Evolutionary conservation across 805 yeast species (phyloP).

Genomic region (Ogataea paraovalis): DNA sequence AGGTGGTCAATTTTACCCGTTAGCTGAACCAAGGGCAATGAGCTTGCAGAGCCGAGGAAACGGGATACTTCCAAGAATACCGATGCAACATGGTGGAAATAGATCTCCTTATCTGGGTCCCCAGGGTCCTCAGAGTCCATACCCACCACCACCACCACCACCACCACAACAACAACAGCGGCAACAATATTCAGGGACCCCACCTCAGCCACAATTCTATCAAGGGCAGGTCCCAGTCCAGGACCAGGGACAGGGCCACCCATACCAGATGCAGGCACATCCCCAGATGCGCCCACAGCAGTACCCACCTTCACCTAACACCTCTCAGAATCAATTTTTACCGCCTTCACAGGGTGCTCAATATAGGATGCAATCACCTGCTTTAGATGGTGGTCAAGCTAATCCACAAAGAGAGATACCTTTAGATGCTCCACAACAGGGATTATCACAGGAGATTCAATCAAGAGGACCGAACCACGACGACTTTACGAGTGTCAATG

Average conservation of each 20-base stretch:
- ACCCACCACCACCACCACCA: background rate
- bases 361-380: background rate
- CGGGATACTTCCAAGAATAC: background rate
- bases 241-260: background rate
- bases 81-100: background rate
- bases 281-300: constrained; percentile 9
- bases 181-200: no score
- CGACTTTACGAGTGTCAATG: background rate
- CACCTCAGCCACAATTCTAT: background rate
- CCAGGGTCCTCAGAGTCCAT: background rate
- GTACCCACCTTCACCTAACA: background rate
- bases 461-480: background rate
- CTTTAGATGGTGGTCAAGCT: background rate
- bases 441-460: background rate
- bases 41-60: background rate
- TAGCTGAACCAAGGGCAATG: background rate
- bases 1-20: constrained; percentile 2
- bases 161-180: background rate
- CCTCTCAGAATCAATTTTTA: background rate
- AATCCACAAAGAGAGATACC: background rate
- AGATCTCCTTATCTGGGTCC: background rate
- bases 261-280: background rate
- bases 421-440: background rate
- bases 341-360: background rate
- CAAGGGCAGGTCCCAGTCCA: background rate